Evolutionary conservation across 2,329 filamentous ascomycete genomes (phyloP).

Genomic region (Ophiostoma sp.): DNA sequence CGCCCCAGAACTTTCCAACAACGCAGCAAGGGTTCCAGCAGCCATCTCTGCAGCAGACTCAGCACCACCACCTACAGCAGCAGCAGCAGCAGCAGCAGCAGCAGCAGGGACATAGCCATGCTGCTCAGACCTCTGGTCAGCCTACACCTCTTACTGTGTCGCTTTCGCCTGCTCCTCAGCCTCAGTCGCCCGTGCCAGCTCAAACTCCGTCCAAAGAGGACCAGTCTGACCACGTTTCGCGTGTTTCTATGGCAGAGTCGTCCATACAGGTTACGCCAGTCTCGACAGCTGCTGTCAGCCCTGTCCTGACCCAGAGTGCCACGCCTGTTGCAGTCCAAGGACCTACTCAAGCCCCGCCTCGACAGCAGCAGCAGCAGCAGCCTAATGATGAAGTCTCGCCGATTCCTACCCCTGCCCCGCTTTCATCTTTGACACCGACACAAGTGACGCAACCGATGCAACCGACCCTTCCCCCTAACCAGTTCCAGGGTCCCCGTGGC

Average conservation of each 20-base stretch:
- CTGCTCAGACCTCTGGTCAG: not conserved
- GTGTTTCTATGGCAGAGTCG: not conserved
- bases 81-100: not conserved
- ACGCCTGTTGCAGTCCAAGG: not conserved
- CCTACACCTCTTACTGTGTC: not conserved
- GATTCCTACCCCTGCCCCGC: not conserved
- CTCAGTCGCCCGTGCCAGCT: not conserved
- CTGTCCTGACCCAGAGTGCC: not conserved
- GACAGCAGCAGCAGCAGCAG: slow-evolving; percentile 7
- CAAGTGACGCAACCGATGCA: not conserved
- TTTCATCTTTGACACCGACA: not conserved
- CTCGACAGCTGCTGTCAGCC: not conserved
- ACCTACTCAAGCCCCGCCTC: not conserved
- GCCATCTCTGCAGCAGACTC: not conserved
- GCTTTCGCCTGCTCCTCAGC: too few relatives aligned
- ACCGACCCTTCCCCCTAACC: not conserved
- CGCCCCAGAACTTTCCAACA: slow-evolving; percentile 17
- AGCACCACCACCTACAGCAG: not conserved
- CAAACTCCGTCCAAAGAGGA: not conserved
- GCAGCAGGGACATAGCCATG: not conserved
- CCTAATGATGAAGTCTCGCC: slow-evolving; percentile 6
- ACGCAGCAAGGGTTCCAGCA: slow-evolving; percentile 15
- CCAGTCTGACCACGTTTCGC: not conserved
- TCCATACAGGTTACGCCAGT: not conserved
- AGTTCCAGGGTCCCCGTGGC: not conserved